These are phyloP conservation scores for Akanthomyces muscarius DNA, from an alignment of 2,329 filamentous ascomycete genomes.

Conservation along the genomic window DNA sequence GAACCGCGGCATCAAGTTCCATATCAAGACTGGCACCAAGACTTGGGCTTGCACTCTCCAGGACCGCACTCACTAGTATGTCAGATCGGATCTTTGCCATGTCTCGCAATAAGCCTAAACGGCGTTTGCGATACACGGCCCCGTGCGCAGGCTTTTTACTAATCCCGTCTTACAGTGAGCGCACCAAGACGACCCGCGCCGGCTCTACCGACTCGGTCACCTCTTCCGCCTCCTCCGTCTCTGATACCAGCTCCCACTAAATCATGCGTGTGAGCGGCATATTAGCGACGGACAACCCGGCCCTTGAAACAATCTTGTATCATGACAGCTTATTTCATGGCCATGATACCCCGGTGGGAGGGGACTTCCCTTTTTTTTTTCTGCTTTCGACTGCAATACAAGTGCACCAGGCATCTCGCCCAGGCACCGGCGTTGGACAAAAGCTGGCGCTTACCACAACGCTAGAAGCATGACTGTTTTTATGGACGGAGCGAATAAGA, in stretches of 20 bases:
- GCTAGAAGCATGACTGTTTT: slow-evolving; percentile 11
- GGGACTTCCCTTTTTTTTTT: background rate
- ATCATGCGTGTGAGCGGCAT: background rate
- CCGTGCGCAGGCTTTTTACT: slow-evolving; percentile 15
- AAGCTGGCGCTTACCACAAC: slow-evolving; percentile 8
- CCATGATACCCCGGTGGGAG: background rate
- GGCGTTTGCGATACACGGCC: background rate
- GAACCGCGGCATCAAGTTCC: slow-evolving; percentile 42
- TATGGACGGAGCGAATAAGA: slow-evolving; percentile 6
- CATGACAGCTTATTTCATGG: background rate
- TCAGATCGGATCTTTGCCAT: slow-evolving; percentile 7
- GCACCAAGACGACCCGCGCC: slow-evolving; percentile 35
- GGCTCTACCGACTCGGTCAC: slow-evolving; percentile 34
- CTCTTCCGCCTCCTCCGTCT: slow-evolving; percentile 27
- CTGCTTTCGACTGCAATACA: background rate
- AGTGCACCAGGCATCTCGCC: background rate
- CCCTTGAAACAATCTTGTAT: background rate
- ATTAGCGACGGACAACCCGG: background rate
- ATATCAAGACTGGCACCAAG: slow-evolving; percentile 41
- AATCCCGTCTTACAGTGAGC: slow-evolving; percentile 32
- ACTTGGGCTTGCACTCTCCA: slow-evolving; percentile 40
- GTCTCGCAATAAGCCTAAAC: background rate
- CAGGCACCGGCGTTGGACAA: slow-evolving; percentile 2
- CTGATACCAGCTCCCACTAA: slow-evolving; percentile 13
- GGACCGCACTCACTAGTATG: slow-evolving; percentile 43